phyloP scores from a whole-genome alignment of 345 rosid genomes.

The Arabis alpina region DNA sequence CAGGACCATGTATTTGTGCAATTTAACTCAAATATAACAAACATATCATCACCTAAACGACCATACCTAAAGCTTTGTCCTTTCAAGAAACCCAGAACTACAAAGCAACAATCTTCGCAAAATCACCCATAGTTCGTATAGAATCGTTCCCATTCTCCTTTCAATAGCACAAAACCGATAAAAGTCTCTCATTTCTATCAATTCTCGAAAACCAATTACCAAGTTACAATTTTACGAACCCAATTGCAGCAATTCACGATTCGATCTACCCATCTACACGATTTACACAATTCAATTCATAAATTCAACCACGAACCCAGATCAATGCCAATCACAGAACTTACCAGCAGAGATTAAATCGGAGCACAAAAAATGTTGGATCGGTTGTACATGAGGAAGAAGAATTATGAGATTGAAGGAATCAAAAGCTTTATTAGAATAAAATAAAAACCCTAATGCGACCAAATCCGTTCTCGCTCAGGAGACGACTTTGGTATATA shows the following conservation, averaged over 20 bases:
- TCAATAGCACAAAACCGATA: slow-evolving; percentile 7
- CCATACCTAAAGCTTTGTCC: not conserved
- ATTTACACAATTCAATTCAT: not conserved
- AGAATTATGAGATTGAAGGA: slow-evolving; percentile 11
- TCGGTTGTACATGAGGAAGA: slow-evolving; percentile 24
- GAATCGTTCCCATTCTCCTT: not conserved
- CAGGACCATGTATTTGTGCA: not conserved
- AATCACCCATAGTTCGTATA: not conserved
- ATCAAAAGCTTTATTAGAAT: slow-evolving; percentile 6
- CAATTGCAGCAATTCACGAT: slow-evolving; percentile 5
- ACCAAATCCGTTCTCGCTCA: slow-evolving; percentile 30
- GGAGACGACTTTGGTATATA: slow-evolving; percentile 29
- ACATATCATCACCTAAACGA: slow-evolving; percentile 16
- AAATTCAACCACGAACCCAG: slow-evolving; percentile 9
- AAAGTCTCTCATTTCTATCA: not conserved
- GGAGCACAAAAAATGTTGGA: not conserved
- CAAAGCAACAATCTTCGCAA: slow-evolving; percentile 9
- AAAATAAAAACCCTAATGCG: slow-evolving; percentile 1
- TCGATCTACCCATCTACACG: slow-evolving; percentile 19
- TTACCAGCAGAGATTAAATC: slow-evolving; percentile 32
- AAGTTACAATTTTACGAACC: slow-evolving; percentile 15
- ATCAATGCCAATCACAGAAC: slow-evolving; percentile 30
- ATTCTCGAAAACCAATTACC: not conserved
- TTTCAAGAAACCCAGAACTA: slow-evolving; percentile 11
- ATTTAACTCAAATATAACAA: not conserved